A percentile compares a stretch with the other conserved stretches of the same genome.
These are phyloP conservation scores for Porcisia hertigi DNA, from an alignment of 208 protist species.

Conservation along the genomic window DNA sequence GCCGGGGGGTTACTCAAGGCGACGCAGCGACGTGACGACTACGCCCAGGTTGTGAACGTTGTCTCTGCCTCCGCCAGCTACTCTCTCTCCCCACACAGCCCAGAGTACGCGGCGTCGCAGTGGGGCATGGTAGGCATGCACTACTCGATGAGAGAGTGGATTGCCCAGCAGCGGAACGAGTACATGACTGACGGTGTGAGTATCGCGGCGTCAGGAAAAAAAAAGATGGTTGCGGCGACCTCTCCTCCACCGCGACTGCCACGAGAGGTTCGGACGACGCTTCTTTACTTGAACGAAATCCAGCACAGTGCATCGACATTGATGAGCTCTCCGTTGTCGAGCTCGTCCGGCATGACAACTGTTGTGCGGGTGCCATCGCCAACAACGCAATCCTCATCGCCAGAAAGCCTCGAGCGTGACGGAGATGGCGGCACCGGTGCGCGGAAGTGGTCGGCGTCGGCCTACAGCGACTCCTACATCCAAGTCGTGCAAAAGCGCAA, in stretches of 20 bases:
- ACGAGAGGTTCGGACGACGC: slow-evolving; percentile 27
- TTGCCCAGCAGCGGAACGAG: slow-evolving; percentile 15
- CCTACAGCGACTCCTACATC: slow-evolving; percentile 6
- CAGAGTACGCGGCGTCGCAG: slow-evolving; percentile 58
- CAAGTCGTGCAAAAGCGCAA: slow-evolving; percentile 14
- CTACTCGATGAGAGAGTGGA: slow-evolving; percentile 55
- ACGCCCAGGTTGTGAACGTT: slow-evolving; percentile 42
- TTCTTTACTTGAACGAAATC: slow-evolving; percentile 27
- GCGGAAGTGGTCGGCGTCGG: background rate
- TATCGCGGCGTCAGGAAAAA: background rate
- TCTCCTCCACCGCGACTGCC: background rate
- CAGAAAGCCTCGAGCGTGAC: background rate
- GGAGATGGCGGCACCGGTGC: background rate
- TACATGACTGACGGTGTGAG: background rate
- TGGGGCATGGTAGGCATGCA: slow-evolving; percentile 55
- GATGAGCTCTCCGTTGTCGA: slow-evolving; percentile 2
- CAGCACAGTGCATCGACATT: slow-evolving; percentile 11
- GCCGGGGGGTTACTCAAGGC: background rate
- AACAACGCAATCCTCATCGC: background rate
- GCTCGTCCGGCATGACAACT: background rate
- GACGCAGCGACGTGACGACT: slow-evolving; percentile 17
- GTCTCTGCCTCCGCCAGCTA: slow-evolving; percentile 29
- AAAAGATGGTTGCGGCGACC: background rate
- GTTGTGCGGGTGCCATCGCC: background rate
- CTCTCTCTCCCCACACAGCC: slow-evolving; percentile 21